A percentile compares a stretch with the other conserved stretches of the same genome.
Conservation (phyloP, 78 protist genomes). For the Guillardia theta region DNA sequence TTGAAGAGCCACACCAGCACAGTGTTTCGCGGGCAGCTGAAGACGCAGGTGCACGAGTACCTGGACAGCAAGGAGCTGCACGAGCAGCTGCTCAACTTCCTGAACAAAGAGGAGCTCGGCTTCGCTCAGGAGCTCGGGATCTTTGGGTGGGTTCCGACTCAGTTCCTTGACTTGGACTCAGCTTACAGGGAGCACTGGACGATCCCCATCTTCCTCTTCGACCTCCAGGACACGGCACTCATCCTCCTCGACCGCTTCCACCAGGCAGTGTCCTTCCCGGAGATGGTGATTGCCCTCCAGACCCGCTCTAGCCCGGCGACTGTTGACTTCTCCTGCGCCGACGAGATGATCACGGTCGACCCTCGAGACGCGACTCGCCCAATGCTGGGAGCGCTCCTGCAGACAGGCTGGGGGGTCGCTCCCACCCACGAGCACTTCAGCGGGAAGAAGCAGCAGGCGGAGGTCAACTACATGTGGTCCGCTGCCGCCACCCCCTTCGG, state of each 20-base stretch:
- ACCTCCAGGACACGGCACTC: not conserved
- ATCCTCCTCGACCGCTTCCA: conserved; percentile 45
- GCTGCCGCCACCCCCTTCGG: conserved; percentile 14
- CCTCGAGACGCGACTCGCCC: not conserved
- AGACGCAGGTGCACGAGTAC: conserved; percentile 41
- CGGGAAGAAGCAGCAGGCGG: not conserved
- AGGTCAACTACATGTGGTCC: conserved; percentile 25
- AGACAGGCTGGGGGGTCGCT: conserved; percentile 31
- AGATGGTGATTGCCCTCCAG: conserved; percentile 23
- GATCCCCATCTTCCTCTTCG: not conserved
- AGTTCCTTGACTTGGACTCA: not conserved
- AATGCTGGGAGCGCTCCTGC: not conserved
- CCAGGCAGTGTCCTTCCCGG: conserved; percentile 25
- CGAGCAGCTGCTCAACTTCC: conserved; percentile 19
- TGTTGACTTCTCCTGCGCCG: not conserved
- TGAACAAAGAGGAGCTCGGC: not conserved
- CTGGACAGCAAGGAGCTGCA: conserved; percentile 25
- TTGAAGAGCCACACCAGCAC: conserved; percentile 12
- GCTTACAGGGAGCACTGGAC: conserved; percentile 13
- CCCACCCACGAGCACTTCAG: conserved; percentile 34
- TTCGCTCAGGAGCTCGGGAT: not conserved
- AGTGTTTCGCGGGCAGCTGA: conserved; percentile 28
- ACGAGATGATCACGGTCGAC: not conserved
- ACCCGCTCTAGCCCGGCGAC: not conserved
- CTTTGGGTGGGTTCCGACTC: not conserved